Base-by-base conservation (phyloP, 805 yeast species). In the Cyberlindnera mycetangii region DNA sequence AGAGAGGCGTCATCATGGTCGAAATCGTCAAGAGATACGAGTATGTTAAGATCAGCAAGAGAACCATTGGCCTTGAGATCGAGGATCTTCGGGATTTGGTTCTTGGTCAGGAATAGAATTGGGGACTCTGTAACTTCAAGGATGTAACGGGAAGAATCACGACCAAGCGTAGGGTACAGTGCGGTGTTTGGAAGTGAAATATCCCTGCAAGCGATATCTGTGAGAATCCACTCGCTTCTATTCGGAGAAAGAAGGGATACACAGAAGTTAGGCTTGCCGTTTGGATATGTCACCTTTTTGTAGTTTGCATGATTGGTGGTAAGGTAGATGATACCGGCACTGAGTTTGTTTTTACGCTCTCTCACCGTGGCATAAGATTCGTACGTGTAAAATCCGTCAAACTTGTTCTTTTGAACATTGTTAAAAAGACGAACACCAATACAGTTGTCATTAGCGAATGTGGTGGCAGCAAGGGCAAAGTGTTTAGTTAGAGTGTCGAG, bases 201-300 rank as follows among this genome's bases (percentile, higher is more conserved):
- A 17, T 75, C 69, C 32, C 71, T 71, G 54, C 85, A 76, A 0
- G 89, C 88, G 51, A 83, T 59, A 60, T 85, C 90, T 18, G 84
- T 62, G 11, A 84, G 56, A 11, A 72, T 63, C 90, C 92, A 85
- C 62, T 83, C 85, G 7, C 70, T 61, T 37, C 81, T 65, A 58
- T 83, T 83, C 21, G 70, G 66, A 19, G 81, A 70, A 52, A 76
- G 71, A 3, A 83, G 54, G 3, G 83, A 67, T 28, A 81, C 76
- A 28, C 78, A 65, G 53, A 79, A 81, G 33, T 68, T 64, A 15
- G 60, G 58, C 38, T 53, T 58, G 1, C 50, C 50, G 18, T 43
- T 44, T 14, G 39, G 35, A 7, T 39, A 31, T 2, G 32, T 18
- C 0, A 37, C 30, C 15, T 27, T 21, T 10, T 17, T 14, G 45